These are phyloP conservation scores for Mycocentrospora acerina DNA, from an alignment of 2,329 filamentous ascomycete genomes.

Conservation along the genomic window DNA sequence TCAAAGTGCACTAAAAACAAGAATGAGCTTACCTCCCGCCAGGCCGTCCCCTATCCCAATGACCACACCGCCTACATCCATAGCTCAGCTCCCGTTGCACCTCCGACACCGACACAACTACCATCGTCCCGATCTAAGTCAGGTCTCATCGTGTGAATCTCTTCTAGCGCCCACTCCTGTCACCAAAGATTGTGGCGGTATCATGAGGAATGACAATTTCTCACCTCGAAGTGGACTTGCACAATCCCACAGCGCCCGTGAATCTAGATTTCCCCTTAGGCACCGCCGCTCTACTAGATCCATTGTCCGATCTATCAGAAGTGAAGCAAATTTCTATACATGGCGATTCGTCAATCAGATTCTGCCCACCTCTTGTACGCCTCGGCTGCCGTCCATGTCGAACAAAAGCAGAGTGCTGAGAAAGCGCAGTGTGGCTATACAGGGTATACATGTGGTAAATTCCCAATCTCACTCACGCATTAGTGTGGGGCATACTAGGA, in stretches of 20 bases:
- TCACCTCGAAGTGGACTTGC: slow-evolving; percentile 15
- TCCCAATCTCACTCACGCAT: neutral
- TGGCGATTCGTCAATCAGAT: slow-evolving; percentile 11
- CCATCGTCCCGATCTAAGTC: slow-evolving; percentile 13
- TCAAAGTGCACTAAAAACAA: no score
- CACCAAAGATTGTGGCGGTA: slow-evolving; percentile 32
- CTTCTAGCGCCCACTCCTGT: slow-evolving; percentile 9
- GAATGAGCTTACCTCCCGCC: slow-evolving; percentile 11
- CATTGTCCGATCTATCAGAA: slow-evolving; percentile 9
- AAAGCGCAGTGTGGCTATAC: slow-evolving; percentile 8
- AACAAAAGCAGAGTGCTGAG: slow-evolving; percentile 15
- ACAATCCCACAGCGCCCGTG: slow-evolving; percentile 2
- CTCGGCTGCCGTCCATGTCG: slow-evolving; percentile 1
- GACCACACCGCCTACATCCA: slow-evolving; percentile 21
- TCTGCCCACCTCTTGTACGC: slow-evolving; percentile 9
- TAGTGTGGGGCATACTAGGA: no score
- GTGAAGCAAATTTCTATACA: slow-evolving; percentile 15
- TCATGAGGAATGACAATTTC: slow-evolving; percentile 23
- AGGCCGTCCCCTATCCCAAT: slow-evolving; percentile 24
- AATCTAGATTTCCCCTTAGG: no score
- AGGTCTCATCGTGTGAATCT: slow-evolving; percentile 16
- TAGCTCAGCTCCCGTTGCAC: slow-evolving; percentile 22
- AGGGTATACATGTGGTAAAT: slow-evolving; percentile 3
- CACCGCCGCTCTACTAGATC: slow-evolving; percentile 7
- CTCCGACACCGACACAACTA: slow-evolving; percentile 25